Evolutionary conservation across 192 early-diverging fungal genomes (phyloP).

Genomic region (Ambispora gerdemannii): DNA sequence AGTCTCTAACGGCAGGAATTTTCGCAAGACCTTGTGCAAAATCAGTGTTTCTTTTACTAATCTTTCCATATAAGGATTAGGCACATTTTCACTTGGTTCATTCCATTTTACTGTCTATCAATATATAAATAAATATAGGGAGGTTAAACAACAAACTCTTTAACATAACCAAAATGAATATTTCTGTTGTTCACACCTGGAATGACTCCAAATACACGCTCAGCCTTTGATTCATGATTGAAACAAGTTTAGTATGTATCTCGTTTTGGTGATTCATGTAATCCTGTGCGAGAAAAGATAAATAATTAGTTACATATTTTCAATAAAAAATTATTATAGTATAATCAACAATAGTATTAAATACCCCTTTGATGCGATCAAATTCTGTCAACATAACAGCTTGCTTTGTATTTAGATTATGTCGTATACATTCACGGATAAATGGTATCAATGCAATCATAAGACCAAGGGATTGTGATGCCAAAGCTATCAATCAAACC

Average conservation of each 20-base stretch:
- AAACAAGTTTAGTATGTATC: slow-evolving; percentile 85
- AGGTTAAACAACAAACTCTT: too few relatives aligned
- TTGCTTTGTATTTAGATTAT: slow-evolving; percentile 75
- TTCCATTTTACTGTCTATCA: slow-evolving; percentile 31
- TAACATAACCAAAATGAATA: too few relatives aligned
- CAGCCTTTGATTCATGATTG: slow-evolving; percentile 93
- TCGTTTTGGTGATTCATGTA: slow-evolving; percentile 89
- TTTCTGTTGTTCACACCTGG: slow-evolving; percentile 47
- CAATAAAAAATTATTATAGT: too few relatives aligned
- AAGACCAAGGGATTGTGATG: slow-evolving; percentile 86
- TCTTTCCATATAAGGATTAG: slow-evolving; percentile 70
- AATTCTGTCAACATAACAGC: slow-evolving; percentile 81
- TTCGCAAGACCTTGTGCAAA: slow-evolving; percentile 87
- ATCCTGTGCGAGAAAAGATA: slow-evolving; percentile 50
- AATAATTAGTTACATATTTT: slow-evolving; percentile 5
- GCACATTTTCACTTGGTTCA: slow-evolving; percentile 16
- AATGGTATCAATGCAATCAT: slow-evolving; percentile 86
- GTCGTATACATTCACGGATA: slow-evolving; percentile 70
- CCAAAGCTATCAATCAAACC: slow-evolving; percentile 60
- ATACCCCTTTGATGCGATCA: slow-evolving; percentile 68
- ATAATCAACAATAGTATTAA: too few relatives aligned
- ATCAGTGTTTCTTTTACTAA: slow-evolving; percentile 89
- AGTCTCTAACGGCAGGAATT: slow-evolving; percentile 71
- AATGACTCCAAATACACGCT: slow-evolving; percentile 74
- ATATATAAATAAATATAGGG: too few relatives aligned